These are phyloP conservation scores for Tolypocladium endophyticum DNA, from an alignment of 2,329 filamentous ascomycete genomes.

Conservation along the genomic window DNA sequence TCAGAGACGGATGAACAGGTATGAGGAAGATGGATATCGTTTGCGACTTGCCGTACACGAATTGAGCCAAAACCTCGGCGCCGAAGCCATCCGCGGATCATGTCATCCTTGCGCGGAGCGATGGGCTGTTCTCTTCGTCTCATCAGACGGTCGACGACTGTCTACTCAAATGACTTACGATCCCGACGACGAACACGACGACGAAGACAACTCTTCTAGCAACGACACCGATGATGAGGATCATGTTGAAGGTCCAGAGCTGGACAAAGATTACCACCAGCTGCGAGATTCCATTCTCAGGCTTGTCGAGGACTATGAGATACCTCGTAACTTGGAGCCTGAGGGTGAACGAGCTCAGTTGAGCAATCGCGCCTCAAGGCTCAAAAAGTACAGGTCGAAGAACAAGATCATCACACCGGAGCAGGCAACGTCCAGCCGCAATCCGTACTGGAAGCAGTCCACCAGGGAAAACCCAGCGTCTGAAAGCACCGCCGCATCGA, in stretches of 20 bases:
- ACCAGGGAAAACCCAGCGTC: constrained; percentile 1
- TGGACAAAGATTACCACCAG: constrained; percentile 72
- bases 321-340: constrained; percentile 55
- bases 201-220: constrained; percentile 52
- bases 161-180: constrained; percentile 65
- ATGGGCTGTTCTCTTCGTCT: constrained; percentile 75
- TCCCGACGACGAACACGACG: constrained; percentile 53
- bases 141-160: constrained; percentile 58
- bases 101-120: constrained; percentile 73
- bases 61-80: constrained; percentile 55
- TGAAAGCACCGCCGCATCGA: constrained; percentile 3
- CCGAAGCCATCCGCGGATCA: constrained; percentile 53
- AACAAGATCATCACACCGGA: constrained; percentile 45
- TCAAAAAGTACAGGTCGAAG: constrained; percentile 50
- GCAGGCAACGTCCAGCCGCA: constrained; percentile 43
- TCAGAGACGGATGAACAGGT: constrained; percentile 36
- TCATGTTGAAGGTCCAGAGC: constrained; percentile 46
- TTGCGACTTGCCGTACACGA: constrained; percentile 60
- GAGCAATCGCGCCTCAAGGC: constrained; percentile 57
- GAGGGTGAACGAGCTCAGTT: constrained; percentile 52
- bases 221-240: constrained; percentile 53
- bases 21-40: constrained; percentile 54
- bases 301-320: constrained; percentile 73
- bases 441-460: constrained; percentile 40
- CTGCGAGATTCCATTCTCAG: constrained; percentile 71